These are phyloP conservation scores for Niveomyces coronatus DNA, from an alignment of 2,329 filamentous ascomycete species.

Conservation along the genomic window DNA sequence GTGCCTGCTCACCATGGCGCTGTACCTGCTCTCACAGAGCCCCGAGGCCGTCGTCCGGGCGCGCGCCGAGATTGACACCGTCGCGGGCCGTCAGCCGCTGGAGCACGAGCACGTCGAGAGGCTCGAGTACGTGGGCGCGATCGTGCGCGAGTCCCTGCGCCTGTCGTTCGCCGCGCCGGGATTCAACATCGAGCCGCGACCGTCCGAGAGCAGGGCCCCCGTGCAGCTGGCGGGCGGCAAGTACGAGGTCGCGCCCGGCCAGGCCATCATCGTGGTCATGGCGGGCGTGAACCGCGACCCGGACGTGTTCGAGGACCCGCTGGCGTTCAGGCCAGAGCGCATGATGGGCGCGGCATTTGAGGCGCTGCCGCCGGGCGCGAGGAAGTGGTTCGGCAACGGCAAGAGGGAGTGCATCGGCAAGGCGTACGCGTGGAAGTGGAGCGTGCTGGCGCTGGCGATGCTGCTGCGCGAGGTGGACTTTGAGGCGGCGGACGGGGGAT, in stretches of 20 bases:
- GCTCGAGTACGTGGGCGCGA: conserved; percentile 42
- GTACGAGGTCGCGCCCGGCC: conserved; percentile 38
- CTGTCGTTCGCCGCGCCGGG: conserved; percentile 43
- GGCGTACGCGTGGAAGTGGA: conserved; percentile 39
- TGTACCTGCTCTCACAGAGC: conserved; percentile 42
- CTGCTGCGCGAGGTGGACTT: conserved; percentile 37
- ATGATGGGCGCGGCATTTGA: conserved; percentile 38
- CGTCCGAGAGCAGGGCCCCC: conserved; percentile 30
- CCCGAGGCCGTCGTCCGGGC: conserved; percentile 37
- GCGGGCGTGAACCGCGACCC: conserved; percentile 41
- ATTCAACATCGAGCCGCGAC: conserved; percentile 42
- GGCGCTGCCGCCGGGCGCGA: conserved; percentile 31
- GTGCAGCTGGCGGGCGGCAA: conserved; percentile 37
- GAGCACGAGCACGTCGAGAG: conserved; percentile 37
- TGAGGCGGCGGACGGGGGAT: conserved; percentile 29
- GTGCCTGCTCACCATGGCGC: conserved; percentile 32
- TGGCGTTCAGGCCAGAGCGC: conserved; percentile 35
- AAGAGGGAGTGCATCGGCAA: conserved; percentile 42
- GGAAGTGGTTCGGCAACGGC: conserved; percentile 42
- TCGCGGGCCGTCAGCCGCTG: conserved; percentile 36
- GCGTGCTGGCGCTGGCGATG: conserved; percentile 29
- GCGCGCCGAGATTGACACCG: conserved; percentile 42
- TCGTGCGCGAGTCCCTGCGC: conserved; percentile 44
- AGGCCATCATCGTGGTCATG: conserved; percentile 38
- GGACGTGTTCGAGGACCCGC: conserved; percentile 35